Evolutionary conservation across 164 flowering plant genomes (phyloP).

Genomic region (Kalanchoe fedtschenkoi): DNA sequence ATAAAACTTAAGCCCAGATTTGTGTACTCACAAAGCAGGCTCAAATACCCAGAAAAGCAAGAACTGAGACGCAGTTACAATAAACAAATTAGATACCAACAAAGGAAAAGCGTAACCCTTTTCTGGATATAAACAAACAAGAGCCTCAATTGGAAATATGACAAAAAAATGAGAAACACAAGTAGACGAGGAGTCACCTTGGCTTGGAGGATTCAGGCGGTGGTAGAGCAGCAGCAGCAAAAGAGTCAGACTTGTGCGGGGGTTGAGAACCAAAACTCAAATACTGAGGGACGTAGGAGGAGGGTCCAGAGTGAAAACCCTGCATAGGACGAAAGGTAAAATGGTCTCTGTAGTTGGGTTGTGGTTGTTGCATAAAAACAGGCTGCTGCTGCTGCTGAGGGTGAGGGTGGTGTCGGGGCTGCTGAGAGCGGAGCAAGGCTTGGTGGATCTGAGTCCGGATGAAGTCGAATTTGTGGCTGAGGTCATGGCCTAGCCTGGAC

Average conservation of each 20-base stretch:
- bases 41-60: no score
- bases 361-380: neutral
- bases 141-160: neutral
- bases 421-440: constrained; percentile 24
- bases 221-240: no score
- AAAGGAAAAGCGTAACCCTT: neutral
- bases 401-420: constrained; percentile 6
- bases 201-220: neutral
- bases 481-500: constrained; percentile 48
- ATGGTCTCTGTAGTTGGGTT: neutral
- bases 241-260: neutral
- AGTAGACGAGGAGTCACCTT: neutral
- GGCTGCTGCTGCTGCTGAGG: constrained; percentile 8
- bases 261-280: constrained; percentile 3
- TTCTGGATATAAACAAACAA: no score
- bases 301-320: neutral
- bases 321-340: neutral
- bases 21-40: no score
- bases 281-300: neutral
- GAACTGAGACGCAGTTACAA: no score
- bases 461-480: constrained; percentile 48
- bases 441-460: constrained; percentile 48
- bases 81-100: neutral
- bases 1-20: no score
- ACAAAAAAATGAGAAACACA: neutral